phyloP scores from a whole-genome alignment of 108 stramenopile species.

The Conticribra guillardii region DNA sequence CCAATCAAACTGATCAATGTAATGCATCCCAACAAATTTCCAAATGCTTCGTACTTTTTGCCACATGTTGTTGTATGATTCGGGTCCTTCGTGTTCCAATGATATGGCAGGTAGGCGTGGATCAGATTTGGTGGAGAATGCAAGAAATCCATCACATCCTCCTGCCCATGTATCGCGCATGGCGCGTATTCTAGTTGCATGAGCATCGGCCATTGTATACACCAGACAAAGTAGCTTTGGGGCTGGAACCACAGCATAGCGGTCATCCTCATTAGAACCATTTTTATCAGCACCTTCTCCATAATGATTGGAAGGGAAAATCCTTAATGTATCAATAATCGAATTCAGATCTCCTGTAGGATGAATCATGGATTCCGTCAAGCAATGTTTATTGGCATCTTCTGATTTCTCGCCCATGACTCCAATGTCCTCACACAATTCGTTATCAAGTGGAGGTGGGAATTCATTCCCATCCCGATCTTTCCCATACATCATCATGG shows the following conservation, averaged over 20 bases:
- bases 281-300: constrained; percentile 11
- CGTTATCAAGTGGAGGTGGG: constrained; percentile 62
- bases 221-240: constrained; percentile 76
- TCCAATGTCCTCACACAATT: constrained; percentile 61
- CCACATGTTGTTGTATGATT: constrained; percentile 80
- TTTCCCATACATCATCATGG: constrained; percentile 60
- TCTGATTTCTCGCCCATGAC: constrained; percentile 45
- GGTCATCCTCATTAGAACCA: no score
- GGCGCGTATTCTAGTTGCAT: constrained; percentile 59
- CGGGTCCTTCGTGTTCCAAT: constrained; percentile 65
- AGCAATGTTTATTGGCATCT: constrained; percentile 48
- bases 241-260: constrained; percentile 33
- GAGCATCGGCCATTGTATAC: constrained; percentile 71
- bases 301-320: constrained; percentile 43
- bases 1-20: constrained; percentile 87
- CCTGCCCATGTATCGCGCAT: constrained; percentile 72
- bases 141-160: constrained; percentile 92
- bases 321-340: constrained; percentile 40
- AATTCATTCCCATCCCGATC: constrained; percentile 73
- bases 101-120: constrained; percentile 58
- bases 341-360: constrained; percentile 41
- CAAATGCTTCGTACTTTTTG: constrained; percentile 80
- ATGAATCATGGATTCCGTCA: constrained; percentile 34
- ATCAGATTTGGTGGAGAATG: constrained; percentile 73
- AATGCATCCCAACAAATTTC: constrained; percentile 86